Evolutionary conservation across 1,284 basidiomycete genomes (phyloP).

Genomic region (Somion occarium): DNA sequence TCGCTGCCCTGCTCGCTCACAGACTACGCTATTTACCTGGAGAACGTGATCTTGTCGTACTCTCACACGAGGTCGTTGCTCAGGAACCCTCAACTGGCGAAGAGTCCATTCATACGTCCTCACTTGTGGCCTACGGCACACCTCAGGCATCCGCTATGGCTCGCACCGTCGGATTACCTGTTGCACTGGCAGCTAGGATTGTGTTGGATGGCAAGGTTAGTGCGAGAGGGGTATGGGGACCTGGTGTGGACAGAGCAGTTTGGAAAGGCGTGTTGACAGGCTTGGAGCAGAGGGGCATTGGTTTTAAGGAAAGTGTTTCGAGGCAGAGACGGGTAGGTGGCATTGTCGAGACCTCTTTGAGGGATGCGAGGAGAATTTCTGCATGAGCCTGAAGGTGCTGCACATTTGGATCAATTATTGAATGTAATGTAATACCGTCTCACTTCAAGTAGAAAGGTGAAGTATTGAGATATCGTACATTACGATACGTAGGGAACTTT

Average conservation of each 20-base stretch:
- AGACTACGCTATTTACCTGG: slow-evolving; percentile 68
- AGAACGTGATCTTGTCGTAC: slow-evolving; percentile 86
- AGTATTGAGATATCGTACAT: no score
- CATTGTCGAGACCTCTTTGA: slow-evolving; percentile 5
- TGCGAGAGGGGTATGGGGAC: slow-evolving; percentile 64
- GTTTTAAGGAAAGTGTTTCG: slow-evolving; percentile 54
- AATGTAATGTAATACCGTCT: no score
- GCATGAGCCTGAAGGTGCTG: neutral
- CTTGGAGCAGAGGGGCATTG: slow-evolving; percentile 59
- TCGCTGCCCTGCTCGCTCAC: slow-evolving; percentile 72
- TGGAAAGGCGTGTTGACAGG: slow-evolving; percentile 59
- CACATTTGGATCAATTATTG: neutral
- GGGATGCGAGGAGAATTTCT: no score
- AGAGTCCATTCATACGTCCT: slow-evolving; percentile 70
- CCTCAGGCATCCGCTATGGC: slow-evolving; percentile 78
- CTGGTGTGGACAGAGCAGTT: slow-evolving; percentile 50
- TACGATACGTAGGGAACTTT: no score
- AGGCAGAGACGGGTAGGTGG: slow-evolving; percentile 6
- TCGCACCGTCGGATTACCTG: slow-evolving; percentile 81
- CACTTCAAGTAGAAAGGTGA: no score
- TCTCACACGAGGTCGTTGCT: slow-evolving; percentile 79
- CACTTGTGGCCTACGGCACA: slow-evolving; percentile 71
- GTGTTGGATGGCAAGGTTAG: slow-evolving; percentile 67
- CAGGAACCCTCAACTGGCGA: slow-evolving; percentile 14
- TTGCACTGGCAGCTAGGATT: slow-evolving; percentile 73